Base-by-base conservation (phyloP, 192 early-diverging fungal genomes). In the Coemansia reversa region DNA sequence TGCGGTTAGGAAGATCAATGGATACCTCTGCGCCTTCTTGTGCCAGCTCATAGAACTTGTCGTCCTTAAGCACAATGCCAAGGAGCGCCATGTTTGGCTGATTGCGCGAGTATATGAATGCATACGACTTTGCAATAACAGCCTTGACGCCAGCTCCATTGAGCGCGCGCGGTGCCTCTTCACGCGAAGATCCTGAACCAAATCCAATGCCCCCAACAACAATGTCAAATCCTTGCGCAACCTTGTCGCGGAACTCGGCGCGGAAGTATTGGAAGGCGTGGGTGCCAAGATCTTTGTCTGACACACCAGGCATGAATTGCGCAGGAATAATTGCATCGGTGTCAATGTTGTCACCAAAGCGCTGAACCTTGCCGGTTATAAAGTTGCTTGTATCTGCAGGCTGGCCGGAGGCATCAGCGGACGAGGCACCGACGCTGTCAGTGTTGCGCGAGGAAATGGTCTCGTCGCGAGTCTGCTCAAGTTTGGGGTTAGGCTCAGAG, bases 11-110 rank as follows among this genome's bases (percentile, higher is more conserved):
- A 68, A 92, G 83, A 66, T 87, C 84, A 42, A 92, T 88, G 47
- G 78, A 78, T 4, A 92, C 75, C 74, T 90, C 88, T 28, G 82
- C 84, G 7, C 84, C 90, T 69, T 92, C 90, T 67, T 90, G 82
- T 12, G 88, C 89, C 24, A 88, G 76, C 54, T 84, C 79, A 67
- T 92, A 92, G 80, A 92, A 92, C 33, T 84, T 75, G 16, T 91
- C 89, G 67, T 92, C 87, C 48, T 79, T 84, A 53, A 92, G 75
- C 24, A 86, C 84, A 51, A 92, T 86, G 62, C 90, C 90, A 54
- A 91, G 82, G 12, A 92, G 84, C n/a, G 87, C 87, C 86, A 89
- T 87, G 75, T 92, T 92, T 69, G 87, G 84, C 83, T 92, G 90
- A 85, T 92, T 92, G 73, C 90, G 86, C 55, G 85, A 83, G 70